phyloP scores from a whole-genome alignment of 352 stramenopile genomes.

The Phytophthora sp. region DNA sequence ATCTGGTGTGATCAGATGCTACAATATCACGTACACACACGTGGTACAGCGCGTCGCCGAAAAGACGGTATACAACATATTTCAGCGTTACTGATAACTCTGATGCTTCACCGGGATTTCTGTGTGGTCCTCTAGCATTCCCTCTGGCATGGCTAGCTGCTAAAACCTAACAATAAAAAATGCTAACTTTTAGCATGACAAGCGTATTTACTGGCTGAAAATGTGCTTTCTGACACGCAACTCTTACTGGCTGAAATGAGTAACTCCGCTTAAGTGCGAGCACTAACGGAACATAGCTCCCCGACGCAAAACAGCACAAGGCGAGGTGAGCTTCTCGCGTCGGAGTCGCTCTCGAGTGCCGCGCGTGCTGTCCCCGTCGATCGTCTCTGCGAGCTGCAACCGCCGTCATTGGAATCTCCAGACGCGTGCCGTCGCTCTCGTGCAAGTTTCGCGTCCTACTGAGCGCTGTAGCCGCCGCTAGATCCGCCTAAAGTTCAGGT shows the following conservation, averaged over 20 bases:
- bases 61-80: no score
- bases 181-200: no score
- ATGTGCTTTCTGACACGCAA: not conserved
- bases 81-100: no score
- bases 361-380: conserved; percentile 14
- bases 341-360: conserved; percentile 12
- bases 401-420: conserved; percentile 1
- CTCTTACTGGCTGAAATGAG: conserved; percentile 10
- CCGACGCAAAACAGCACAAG: conserved; percentile 6
- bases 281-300: conserved; percentile 12
- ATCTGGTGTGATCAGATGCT: no score
- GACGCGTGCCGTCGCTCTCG: conserved; percentile 7
- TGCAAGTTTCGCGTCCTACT: not conserved
- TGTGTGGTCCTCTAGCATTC: no score
- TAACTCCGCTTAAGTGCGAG: conserved; percentile 17
- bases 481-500: conserved; percentile 10
- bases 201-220: conserved; percentile 4
- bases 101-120: no score
- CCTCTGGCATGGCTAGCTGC: no score
- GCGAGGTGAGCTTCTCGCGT: conserved; percentile 8
- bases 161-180: no score
- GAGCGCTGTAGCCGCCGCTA: conserved; percentile 12
- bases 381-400: not conserved
- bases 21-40: no score
- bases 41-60: no score